Conservation (phyloP, 169 alveolate species). For the Blepharisma undulans region DNA sequence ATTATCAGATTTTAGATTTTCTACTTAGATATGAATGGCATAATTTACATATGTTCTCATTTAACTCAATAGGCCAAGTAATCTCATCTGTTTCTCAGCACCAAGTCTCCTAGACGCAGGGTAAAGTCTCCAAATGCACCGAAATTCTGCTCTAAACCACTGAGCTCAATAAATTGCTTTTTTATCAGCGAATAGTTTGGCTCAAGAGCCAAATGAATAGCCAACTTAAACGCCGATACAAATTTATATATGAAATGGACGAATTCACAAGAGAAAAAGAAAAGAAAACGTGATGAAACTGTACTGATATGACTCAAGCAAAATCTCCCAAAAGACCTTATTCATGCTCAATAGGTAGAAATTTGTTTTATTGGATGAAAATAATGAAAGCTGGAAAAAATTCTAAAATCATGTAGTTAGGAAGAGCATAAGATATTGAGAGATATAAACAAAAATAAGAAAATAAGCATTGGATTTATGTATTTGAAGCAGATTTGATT, state of each 20-base stretch:
- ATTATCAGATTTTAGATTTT: conserved; percentile 87
- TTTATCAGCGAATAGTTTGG: conserved; percentile 97
- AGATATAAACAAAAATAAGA: conserved; percentile 86
- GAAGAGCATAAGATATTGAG: conserved; percentile 98
- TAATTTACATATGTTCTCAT: conserved; percentile 94
- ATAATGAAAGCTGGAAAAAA: conserved; percentile 90
- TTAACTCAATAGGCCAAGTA: conserved; percentile 66
- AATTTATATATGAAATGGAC: conserved; percentile 87
- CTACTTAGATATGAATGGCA: conserved; percentile 95
- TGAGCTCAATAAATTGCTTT: conserved; percentile 89
- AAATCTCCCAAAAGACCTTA: conserved; percentile 96
- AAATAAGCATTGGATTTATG: conserved; percentile 97
- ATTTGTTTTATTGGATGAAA: conserved; percentile 87
- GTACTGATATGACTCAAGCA: conserved; percentile 88
- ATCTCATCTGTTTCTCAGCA: conserved; percentile 59
- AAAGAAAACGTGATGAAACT: conserved; percentile 4
- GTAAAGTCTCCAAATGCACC: conserved; percentile 86
- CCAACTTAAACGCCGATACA: conserved; percentile 92
- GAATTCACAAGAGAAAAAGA: conserved; percentile 31
- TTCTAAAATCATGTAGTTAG: conserved; percentile 94
- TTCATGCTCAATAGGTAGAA: conserved; percentile 79
- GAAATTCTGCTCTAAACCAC: conserved; percentile 90
- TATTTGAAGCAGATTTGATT: conserved; percentile 99
- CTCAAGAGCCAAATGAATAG: conserved; percentile 97
- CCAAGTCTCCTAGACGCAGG: conserved; percentile 77